Conservation (phyloP, 257 asterid genomes). For the Linderniella brevidens region DNA sequence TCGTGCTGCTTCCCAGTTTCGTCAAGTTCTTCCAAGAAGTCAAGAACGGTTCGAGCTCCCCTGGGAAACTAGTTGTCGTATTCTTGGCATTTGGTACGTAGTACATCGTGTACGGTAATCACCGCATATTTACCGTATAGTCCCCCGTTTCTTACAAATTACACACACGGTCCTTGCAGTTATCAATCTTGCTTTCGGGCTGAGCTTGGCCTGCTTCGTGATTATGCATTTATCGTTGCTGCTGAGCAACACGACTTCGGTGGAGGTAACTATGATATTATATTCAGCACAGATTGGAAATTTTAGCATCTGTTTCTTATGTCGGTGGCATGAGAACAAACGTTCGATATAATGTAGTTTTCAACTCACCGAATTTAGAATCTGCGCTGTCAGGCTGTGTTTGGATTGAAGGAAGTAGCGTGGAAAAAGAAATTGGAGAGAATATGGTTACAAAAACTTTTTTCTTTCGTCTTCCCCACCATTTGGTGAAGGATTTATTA, state of each 20-base stretch:
- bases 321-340: no score
- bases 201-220: constrained; percentile 79
- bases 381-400: background rate
- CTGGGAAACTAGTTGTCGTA: constrained; percentile 55
- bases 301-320: no score
- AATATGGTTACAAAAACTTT: no score
- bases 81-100: constrained; percentile 89
- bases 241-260: constrained; percentile 70
- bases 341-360: background rate
- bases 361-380: constrained; percentile 6
- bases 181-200: constrained; percentile 69
- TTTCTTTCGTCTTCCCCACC: no score
- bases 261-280: constrained; percentile 40
- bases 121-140: constrained; percentile 31
- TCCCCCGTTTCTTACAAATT: constrained; percentile 33
- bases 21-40: constrained; percentile 36
- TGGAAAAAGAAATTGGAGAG: no score
- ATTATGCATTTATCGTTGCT: constrained; percentile 56
- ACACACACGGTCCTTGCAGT: constrained; percentile 34
- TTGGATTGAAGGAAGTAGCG: no score
- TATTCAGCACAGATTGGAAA: no score
- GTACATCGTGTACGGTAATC: constrained; percentile 10
- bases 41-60: constrained; percentile 36
- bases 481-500: no score
- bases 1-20: constrained; percentile 76